These are phyloP conservation scores for Collariella sp. DNA, from an alignment of 495 filamentous ascomycete species.

Conservation along the genomic window DNA sequence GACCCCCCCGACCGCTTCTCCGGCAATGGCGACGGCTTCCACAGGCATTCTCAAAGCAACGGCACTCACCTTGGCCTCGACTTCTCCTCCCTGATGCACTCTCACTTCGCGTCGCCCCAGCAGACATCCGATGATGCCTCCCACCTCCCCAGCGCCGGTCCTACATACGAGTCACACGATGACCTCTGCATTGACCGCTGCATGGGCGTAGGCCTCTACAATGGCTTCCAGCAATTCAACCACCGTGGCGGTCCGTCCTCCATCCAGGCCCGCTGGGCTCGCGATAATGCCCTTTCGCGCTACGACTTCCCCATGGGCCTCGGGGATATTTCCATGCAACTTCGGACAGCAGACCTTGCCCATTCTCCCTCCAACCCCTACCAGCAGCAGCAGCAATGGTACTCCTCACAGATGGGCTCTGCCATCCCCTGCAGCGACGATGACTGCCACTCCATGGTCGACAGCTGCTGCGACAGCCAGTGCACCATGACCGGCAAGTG, in stretches of 20 bases:
- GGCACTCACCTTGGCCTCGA: constrained; percentile 2
- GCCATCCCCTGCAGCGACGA: constrained; percentile 20
- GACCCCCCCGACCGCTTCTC: constrained; percentile 13
- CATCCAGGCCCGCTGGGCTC: constrained; percentile 15
- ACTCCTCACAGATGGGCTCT: constrained; percentile 7
- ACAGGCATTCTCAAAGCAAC: constrained; percentile 20
- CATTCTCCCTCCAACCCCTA: constrained; percentile 5
- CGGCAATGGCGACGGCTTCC: constrained; percentile 15
- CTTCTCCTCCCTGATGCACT: constrained; percentile 11
- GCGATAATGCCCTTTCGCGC: neutral
- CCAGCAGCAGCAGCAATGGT: constrained; percentile 10
- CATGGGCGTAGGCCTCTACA: constrained; percentile 27
- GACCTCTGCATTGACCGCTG: constrained; percentile 36
- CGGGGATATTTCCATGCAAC: constrained; percentile 7
- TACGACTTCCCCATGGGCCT: constrained; percentile 8
- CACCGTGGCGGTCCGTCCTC: constrained; percentile 18
- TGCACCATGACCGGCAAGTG: constrained; percentile 35
- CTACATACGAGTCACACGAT: constrained; percentile 30
- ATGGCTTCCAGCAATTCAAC: constrained; percentile 25
- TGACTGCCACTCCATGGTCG: constrained; percentile 23
- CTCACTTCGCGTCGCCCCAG: constrained; percentile 1
- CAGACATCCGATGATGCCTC: neutral
- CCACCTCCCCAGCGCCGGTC: constrained; percentile 1
- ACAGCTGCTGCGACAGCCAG: constrained; percentile 29
- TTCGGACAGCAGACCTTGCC: neutral